Conservation (phyloP, 108 stramenopile species). For the Cyclotella cryptica region DNA sequence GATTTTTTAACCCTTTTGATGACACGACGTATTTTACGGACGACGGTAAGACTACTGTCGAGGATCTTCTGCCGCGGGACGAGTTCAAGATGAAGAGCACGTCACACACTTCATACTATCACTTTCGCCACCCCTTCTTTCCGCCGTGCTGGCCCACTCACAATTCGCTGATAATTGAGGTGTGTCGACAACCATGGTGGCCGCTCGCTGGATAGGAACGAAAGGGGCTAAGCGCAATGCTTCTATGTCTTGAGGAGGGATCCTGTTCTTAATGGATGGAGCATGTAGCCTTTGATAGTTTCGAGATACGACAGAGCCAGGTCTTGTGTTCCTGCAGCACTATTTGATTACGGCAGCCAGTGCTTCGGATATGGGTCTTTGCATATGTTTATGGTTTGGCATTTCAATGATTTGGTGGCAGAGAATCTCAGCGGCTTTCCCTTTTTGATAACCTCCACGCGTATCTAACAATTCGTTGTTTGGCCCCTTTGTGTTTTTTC, state of each 20-base stretch:
- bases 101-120: too few relatives aligned
- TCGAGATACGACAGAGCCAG: too few relatives aligned
- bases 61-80: not conserved
- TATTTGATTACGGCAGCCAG: too few relatives aligned
- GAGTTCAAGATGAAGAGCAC: not conserved
- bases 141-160: not conserved
- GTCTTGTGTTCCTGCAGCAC: too few relatives aligned
- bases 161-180: conserved; percentile 9
- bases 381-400: too few relatives aligned
- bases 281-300: too few relatives aligned
- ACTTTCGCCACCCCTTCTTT: not conserved
- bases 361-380: too few relatives aligned
- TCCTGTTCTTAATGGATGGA: not conserved
- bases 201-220: not conserved
- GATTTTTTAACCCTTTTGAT: not conserved
- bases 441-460: too few relatives aligned
- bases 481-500: not conserved
- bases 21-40: conserved; percentile 1
- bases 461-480: not conserved
- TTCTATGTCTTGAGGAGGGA: not conserved
- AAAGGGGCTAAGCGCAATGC: not conserved
- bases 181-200: conserved; percentile 11
- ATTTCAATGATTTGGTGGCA: too few relatives aligned
- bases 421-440: too few relatives aligned
- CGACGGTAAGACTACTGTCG: not conserved